Base-by-base conservation (phyloP, 345 rosid genomes). In the Boechera retrofracta region DNA sequence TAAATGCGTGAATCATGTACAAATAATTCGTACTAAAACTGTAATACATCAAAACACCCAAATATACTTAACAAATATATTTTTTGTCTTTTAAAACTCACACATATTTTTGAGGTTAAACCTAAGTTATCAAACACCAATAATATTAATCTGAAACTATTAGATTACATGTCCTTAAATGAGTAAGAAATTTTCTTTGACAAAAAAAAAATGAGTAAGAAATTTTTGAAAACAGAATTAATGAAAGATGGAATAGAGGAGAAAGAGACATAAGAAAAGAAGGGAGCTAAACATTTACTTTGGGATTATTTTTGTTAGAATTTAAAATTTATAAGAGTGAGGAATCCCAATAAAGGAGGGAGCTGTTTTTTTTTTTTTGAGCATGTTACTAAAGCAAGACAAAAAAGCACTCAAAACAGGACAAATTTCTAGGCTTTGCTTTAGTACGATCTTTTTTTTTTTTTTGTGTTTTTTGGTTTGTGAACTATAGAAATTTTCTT, bases 381-480 rank as follows among this genome's bases (percentile, higher is more conserved):
- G 89, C 91, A 94, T 91, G 90, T 85, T 89, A 86, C 85, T 85
- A 85, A 86, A 88, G 94, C 83, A 82, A 87, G 90, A 88, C 89
- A 88, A 85, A 88, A 73, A 75, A 71, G 70, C 83, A 77, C 73
- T 78, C 85, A 73, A 78, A 74, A 73, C 78, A 80, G 62, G 74
- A 82, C 82, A 62, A 81, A 82, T 73, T 83, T 82, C 76, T 77
- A 77, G 82, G 85, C 62, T 60, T 78, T 67, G 35, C 78, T 73
- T 78, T 78, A 67, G 51, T 67, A 67, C 49, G 42, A 64, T n/a
- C 18, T 68, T 44, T 33, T 39, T 12, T 39, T 62, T 44, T 16
- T 16, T 16, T 16, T 16, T 16, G 16, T 16, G 16, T 16, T 16
- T 16, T 16, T 16, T 16, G 16, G 16, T 16, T 44, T 33, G 32